Evolutionary conservation across 306 rosid genomes (phyloP), one percentile per base, ranked within the genome.

Genomic region (Alnus glutinosa): DNA sequence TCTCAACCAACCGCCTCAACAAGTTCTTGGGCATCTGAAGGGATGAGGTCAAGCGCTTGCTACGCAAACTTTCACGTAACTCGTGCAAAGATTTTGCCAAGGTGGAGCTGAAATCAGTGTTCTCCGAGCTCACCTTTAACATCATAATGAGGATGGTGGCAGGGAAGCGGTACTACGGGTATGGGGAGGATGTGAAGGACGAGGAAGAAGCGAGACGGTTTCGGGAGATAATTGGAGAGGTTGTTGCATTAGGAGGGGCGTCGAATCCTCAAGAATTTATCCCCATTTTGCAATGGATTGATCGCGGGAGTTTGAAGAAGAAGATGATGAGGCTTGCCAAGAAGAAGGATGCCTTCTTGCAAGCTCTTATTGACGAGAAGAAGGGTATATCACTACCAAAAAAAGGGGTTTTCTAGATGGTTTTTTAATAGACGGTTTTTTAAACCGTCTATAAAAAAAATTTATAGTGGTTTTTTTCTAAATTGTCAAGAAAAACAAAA

Each of bases 101-200:
- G 39, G 93, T 90, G 42, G 80, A 86, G 52, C 52, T 90, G 1
- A 68, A 42, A 23, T 19, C 90, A 0, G n/a, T 57, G 80, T 78
- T 92, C 23, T 9, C 82, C 0, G 87, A 86, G 28, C 67, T 92
- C 9, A 83, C 93, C 3, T 90, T 86, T 52, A 92, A 90, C 83
- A 84, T 78, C 10, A 73, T 87, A 46, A 86, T 89, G 90, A 86
- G 83, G 47, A 92, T 90, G 94, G 89, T 84, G 12, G 88, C 90
- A 0, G 97, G 94, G 1, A 90, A 92, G 78, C 84, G 94, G 55
- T 90, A 86, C 37, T 89, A 75, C 36, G 97, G 90, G 1, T 80
- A 82, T 4, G 67, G 69, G 14, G 80, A 85, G 0, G 80, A 47
- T 1, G 85, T 71, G 5, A 68, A 77, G 23, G 39, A 78, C 44